Evolutionary conservation across 2,329 filamentous ascomycete genomes (phyloP).

Genomic region (Clonostachys rhizophaga): DNA sequence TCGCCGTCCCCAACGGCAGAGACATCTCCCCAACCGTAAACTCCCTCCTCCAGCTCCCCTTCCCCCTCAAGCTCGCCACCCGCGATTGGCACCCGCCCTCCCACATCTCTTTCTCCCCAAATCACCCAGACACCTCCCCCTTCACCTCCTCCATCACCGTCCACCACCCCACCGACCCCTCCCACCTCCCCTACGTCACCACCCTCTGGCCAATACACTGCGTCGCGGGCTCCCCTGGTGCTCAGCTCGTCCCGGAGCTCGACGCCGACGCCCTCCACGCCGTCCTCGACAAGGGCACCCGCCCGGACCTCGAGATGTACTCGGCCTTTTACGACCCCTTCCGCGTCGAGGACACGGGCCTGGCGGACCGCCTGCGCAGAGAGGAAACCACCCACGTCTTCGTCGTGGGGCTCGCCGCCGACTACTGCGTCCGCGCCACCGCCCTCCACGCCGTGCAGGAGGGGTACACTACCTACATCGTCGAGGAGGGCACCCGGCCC

Average conservation of each 20-base stretch:
- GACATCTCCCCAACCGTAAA: conserved; percentile 70
- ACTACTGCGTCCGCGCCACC: conserved; percentile 84
- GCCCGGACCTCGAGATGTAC: conserved; percentile 83
- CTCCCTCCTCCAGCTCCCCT: conserved; percentile 65
- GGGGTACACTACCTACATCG: conserved; percentile 72
- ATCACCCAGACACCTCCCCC: conserved; percentile 61
- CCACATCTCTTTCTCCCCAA: conserved; percentile 86
- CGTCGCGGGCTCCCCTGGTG: conserved; percentile 68
- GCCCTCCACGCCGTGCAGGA: conserved; percentile 72
- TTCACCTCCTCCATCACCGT: conserved; percentile 64
- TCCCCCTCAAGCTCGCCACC: conserved; percentile 75
- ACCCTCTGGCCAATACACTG: conserved; percentile 90
- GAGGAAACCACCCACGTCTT: conserved; percentile 68
- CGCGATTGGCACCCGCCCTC: conserved; percentile 82
- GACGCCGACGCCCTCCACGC: conserved; percentile 52
- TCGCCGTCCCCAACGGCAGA: conserved; percentile 74
- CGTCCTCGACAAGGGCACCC: conserved; percentile 74
- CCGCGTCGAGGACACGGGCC: conserved; percentile 54
- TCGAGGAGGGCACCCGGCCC: conserved; percentile 73
- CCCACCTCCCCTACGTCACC: conserved; percentile 55
- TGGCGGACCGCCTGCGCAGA: conserved; percentile 50
- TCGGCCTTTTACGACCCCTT: conserved; percentile 86
- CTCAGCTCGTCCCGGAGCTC: conserved; percentile 70
- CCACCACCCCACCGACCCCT: conserved; percentile 58
- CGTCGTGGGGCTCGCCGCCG: conserved; percentile 79